Evolutionary conservation across 2,329 filamentous ascomycete genomes (phyloP).

Genomic region (Penicillium glabrum): DNA sequence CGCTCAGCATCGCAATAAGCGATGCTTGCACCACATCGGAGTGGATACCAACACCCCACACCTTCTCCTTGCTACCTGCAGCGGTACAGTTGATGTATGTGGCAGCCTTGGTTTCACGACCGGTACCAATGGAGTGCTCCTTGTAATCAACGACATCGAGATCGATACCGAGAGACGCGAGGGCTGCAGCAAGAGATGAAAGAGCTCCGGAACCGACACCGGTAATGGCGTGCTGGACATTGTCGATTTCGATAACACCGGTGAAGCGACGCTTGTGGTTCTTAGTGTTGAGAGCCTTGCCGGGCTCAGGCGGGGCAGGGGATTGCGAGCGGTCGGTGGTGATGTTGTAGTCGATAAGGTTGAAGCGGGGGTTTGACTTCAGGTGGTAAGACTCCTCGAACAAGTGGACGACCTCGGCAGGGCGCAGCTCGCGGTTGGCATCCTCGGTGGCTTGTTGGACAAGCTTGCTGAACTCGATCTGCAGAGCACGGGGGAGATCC

Average conservation of each 20-base stretch:
- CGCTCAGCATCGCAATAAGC: slow-evolving; percentile 79
- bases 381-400: slow-evolving; percentile 89
- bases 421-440: slow-evolving; percentile 78
- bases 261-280: slow-evolving; percentile 80
- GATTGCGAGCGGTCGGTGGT: slow-evolving; percentile 76
- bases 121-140: slow-evolving; percentile 82
- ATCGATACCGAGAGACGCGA: slow-evolving; percentile 76
- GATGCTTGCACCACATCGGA: slow-evolving; percentile 90
- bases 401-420: slow-evolving; percentile 79
- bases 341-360: slow-evolving; percentile 88
- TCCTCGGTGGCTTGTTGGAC: slow-evolving; percentile 80
- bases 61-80: slow-evolving; percentile 58
- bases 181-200: slow-evolving; percentile 79
- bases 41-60: slow-evolving; percentile 61
- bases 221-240: slow-evolving; percentile 71
- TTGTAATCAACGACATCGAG: slow-evolving; percentile 94
- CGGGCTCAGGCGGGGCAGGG: slow-evolving; percentile 65
- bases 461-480: slow-evolving; percentile 84
- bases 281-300: slow-evolving; percentile 73
- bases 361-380: slow-evolving; percentile 78
- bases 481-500: slow-evolving; percentile 87
- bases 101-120: slow-evolving; percentile 84
- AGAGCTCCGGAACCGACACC: slow-evolving; percentile 89
- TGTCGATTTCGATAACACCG: slow-evolving; percentile 80
- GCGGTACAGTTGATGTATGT: slow-evolving; percentile 89